These are phyloP conservation scores for Eucalyptus coolabah DNA, from an alignment of 345 rosid species.

Conservation along the genomic window DNA sequence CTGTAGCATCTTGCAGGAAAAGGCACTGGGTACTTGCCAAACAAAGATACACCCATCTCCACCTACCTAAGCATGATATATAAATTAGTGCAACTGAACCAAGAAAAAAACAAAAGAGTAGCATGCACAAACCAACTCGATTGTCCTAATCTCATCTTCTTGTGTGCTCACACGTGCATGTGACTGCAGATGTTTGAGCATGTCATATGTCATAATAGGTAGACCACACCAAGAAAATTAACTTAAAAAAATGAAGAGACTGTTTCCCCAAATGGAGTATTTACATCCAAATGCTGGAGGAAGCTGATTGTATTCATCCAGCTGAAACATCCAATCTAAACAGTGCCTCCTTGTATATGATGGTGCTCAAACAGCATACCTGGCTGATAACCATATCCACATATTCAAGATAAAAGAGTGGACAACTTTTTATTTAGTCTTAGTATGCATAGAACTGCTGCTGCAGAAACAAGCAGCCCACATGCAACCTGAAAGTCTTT, in stretches of 20 bases:
- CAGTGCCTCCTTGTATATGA: background rate
- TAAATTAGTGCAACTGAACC: background rate
- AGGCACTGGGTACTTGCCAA: conserved; percentile 57
- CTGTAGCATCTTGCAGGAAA: conserved; percentile 43
- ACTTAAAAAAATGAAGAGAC: background rate
- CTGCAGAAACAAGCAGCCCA: background rate
- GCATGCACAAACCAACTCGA: background rate
- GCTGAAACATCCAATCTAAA: background rate
- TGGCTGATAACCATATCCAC: background rate
- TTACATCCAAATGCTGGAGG: background rate
- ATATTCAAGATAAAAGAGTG: background rate
- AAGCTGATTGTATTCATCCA: background rate
- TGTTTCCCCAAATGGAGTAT: background rate
- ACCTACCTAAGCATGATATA: conserved; percentile 37
- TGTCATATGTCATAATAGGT: background rate
- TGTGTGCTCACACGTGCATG: background rate
- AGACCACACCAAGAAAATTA: background rate
- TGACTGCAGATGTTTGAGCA: background rate
- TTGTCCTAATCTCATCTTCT: background rate
- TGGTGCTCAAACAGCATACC: background rate
- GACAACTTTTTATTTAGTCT: background rate
- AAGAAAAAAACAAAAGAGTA: background rate
- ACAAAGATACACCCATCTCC: conserved; percentile 75
- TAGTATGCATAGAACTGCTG: background rate
- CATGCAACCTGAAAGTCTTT: background rate